Evolutionary conservation across 2,329 filamentous ascomycete genomes (phyloP).

Genomic region (Tolypocladium guangdongense): DNA sequence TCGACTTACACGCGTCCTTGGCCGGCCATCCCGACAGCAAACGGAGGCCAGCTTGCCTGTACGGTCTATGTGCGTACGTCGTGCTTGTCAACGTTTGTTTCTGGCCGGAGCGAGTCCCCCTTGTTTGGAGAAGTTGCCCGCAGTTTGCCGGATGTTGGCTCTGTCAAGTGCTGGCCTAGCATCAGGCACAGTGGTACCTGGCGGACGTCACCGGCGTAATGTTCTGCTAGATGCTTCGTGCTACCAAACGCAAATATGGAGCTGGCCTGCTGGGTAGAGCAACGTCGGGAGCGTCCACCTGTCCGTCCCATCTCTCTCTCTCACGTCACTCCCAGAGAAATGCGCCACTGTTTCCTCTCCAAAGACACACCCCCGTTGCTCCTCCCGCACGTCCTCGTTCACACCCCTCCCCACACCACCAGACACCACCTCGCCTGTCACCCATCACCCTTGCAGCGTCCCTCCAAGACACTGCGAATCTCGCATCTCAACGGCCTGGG

Average conservation of each 20-base stretch:
- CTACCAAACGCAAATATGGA: background rate
- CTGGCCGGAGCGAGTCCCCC: background rate
- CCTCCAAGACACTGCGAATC: conserved; percentile 8
- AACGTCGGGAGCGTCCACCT: background rate
- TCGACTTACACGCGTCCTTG: background rate
- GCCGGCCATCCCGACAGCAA: background rate
- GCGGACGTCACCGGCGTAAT: background rate
- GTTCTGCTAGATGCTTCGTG: background rate
- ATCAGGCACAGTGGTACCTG: background rate
- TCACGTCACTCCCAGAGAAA: background rate
- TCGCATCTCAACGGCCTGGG: conserved; percentile 9
- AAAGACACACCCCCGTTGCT: background rate
- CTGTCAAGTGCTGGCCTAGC: background rate
- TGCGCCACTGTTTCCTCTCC: conserved; percentile 5
- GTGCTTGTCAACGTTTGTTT: background rate
- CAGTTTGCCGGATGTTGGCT: background rate
- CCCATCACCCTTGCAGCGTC: conserved; percentile 7
- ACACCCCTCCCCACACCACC: background rate
- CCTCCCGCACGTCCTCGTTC: background rate
- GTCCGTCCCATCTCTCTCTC: background rate
- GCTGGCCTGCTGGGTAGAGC: background rate
- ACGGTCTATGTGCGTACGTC: background rate
- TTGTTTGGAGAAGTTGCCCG: background rate
- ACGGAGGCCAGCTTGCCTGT: background rate
- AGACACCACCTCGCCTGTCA: conserved; percentile 2